phyloP scores from a whole-genome alignment of 1,139 yeast species.

The Hansenula sp. region DNA sequence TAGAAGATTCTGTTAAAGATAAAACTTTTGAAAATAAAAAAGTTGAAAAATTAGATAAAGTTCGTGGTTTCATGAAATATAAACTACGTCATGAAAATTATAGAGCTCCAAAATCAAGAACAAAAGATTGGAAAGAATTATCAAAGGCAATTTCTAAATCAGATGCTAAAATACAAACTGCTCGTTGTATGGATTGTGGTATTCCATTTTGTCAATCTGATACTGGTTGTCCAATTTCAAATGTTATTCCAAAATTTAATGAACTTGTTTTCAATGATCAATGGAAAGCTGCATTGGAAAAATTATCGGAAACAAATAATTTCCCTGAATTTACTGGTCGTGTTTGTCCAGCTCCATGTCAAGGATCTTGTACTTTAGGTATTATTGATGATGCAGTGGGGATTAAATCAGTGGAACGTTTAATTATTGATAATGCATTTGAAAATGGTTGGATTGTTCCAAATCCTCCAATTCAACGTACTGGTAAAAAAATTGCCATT shows the following conservation, averaged over 20 bases:
- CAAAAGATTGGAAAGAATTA: slow-evolving; percentile 91
- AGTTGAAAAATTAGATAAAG: slow-evolving; percentile 65
- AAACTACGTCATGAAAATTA: slow-evolving; percentile 84
- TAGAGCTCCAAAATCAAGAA: slow-evolving; percentile 71
- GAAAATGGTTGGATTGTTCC: slow-evolving; percentile 97
- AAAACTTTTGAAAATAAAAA: slow-evolving; percentile 57
- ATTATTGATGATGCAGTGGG: slow-evolving; percentile 95
- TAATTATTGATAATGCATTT: slow-evolving; percentile 93
- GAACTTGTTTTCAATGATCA: slow-evolving; percentile 92
- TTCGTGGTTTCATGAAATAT: slow-evolving; percentile 91
- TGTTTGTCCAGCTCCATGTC: slow-evolving; percentile 99
- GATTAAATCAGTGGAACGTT: slow-evolving; percentile 92
- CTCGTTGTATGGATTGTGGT: slow-evolving; percentile 99
- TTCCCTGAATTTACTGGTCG: slow-evolving; percentile 99
- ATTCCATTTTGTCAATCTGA: slow-evolving; percentile 98
- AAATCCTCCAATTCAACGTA: slow-evolving; percentile 68
- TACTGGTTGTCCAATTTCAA: slow-evolving; percentile 96
- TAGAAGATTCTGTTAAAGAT: slow-evolving; percentile 85
- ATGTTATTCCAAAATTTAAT: slow-evolving; percentile 97
- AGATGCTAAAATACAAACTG: slow-evolving; percentile 87
- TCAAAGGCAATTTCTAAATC: slow-evolving; percentile 77
- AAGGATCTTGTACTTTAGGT: slow-evolving; percentile 96
- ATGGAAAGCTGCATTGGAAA: slow-evolving; percentile 92
- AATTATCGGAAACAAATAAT: slow-evolving; percentile 92
- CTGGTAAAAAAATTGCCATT: slow-evolving; percentile 81